Evolutionary conservation across 2,329 filamentous ascomycete genomes (phyloP), one percentile per base, ranked within the genome.

Genomic region (Sporothrix pseudoabietina): DNA sequence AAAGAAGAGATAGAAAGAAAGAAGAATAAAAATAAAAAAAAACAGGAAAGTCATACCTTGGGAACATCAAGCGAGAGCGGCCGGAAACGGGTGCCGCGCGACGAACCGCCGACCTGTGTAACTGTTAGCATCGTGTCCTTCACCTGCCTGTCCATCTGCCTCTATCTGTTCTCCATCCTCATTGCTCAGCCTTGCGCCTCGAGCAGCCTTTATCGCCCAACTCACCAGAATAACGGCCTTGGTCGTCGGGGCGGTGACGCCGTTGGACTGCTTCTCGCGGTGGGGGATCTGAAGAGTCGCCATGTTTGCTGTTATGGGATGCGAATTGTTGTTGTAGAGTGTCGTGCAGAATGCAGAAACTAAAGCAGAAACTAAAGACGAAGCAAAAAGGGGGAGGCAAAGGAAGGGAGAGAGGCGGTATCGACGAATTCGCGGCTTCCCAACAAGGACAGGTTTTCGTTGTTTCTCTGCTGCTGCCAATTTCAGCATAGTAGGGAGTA

Each of bases 51-150:
- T 30, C 22, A 75, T 83, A 95, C 93, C 90, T 98, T 98, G 78
- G 96, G 96, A 73, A 98, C 87, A 84, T 99, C 96, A 79, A 98
- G 92, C 72, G 94, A 97, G 78, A 99, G 88, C 78, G 96, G 96
- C 78, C 96, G 90, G 85, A 98, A 98, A 77, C 96, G 90, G 76
- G 96, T 99, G 81, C 96, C 96, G 87, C 96, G 90, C 74, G 94
- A 98, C 72, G 96, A 94, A 75, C 96, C 95, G 77, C 95, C 95
- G 80, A 98, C 95, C 94, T 98, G 66, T 59, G 57, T 49, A 74
- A 66, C 32, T 74, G 77, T 79, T 72, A 80, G 76, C 22, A 57
- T 54, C n/a, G 16, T 44, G 16, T 41, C n/a, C 16, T 39, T n/a
- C 8, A 35, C 55, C 54, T 8, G 35, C 8, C 22, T 55, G 14